Conservation (phyloP, 2,329 filamentous ascomycete genomes). For the Domatiomyces catenatus region DNA sequence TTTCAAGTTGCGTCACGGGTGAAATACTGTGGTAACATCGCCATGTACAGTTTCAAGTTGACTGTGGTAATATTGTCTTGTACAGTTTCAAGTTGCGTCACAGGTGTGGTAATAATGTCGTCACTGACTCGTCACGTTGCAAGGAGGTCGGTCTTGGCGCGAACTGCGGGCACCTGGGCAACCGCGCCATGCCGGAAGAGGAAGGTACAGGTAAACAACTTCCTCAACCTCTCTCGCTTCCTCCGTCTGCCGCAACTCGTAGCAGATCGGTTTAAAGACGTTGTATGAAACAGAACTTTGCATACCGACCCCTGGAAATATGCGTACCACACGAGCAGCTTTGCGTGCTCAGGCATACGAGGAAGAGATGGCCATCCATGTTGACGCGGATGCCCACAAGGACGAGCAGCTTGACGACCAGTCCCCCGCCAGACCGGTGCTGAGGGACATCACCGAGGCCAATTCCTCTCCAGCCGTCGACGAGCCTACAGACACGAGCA, state of each 20-base stretch:
- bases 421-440: constrained; percentile 4
- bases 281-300: not conserved
- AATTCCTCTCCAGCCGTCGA: constrained; percentile 9
- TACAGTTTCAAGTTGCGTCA: too few species aligned
- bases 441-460: constrained; percentile 16
- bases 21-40: too few species aligned
- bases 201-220: not conserved
- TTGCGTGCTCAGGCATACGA: constrained; percentile 15
- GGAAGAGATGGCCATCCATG: constrained; percentile 10
- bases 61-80: too few species aligned
- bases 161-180: not conserved
- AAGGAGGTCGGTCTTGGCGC: not conserved
- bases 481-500: constrained; percentile 2
- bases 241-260: not conserved
- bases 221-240: not conserved
- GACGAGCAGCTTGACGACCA: constrained; percentile 1
- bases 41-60: too few species aligned
- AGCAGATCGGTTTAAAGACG: not conserved
- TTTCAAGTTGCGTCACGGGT: too few species aligned
- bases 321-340: constrained; percentile 18
- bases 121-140: too few species aligned
- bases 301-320: constrained; percentile 2
- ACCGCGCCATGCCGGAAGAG: not conserved
- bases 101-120: too few species aligned
- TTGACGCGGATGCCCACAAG: constrained; percentile 7